phyloP scores from a whole-genome alignment of 1,139 yeast genomes.

The Spathaspora sp. region DNA sequence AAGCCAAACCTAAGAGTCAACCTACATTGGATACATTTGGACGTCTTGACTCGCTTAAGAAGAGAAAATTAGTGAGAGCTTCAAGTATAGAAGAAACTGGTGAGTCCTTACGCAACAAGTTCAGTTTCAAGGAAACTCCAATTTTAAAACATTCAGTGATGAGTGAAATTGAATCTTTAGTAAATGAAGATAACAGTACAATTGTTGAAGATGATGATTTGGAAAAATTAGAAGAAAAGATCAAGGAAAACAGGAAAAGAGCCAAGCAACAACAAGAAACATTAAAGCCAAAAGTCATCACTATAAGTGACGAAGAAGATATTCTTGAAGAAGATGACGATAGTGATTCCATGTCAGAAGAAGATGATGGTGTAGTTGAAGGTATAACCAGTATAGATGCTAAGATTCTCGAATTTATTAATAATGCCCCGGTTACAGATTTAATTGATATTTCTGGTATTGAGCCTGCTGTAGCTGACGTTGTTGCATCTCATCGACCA shows the following conservation, averaged over 20 bases:
- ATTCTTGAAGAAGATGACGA: slow-evolving; percentile 38
- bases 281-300: not conserved
- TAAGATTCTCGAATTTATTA: slow-evolving; percentile 73
- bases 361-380: slow-evolving; percentile 31
- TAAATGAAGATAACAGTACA: slow-evolving; percentile 6
- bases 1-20: slow-evolving; percentile 29
- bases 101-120: slow-evolving; percentile 14
- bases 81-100: slow-evolving; percentile 17
- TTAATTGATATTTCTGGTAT: slow-evolving; percentile 78
- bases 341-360: slow-evolving; percentile 42
- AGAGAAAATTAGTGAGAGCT: slow-evolving; percentile 40
- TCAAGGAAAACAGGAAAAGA: slow-evolving; percentile 31
- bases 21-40: slow-evolving; percentile 24
- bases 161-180: not conserved
- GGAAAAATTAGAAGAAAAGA: slow-evolving; percentile 40
- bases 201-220: slow-evolving; percentile 36
- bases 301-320: slow-evolving; percentile 39
- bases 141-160: slow-evolving; percentile 5
- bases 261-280: slow-evolving; percentile 16
- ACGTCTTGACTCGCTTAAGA: slow-evolving; percentile 22
- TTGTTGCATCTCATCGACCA: slow-evolving; percentile 67
- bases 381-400: slow-evolving; percentile 58
- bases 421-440: slow-evolving; percentile 73
- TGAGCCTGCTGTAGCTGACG: slow-evolving; percentile 63
- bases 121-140: slow-evolving; percentile 13